phyloP scores from a whole-genome alignment of 2,329 filamentous ascomycete species.

The Cryphonectria radicalis region DNA sequence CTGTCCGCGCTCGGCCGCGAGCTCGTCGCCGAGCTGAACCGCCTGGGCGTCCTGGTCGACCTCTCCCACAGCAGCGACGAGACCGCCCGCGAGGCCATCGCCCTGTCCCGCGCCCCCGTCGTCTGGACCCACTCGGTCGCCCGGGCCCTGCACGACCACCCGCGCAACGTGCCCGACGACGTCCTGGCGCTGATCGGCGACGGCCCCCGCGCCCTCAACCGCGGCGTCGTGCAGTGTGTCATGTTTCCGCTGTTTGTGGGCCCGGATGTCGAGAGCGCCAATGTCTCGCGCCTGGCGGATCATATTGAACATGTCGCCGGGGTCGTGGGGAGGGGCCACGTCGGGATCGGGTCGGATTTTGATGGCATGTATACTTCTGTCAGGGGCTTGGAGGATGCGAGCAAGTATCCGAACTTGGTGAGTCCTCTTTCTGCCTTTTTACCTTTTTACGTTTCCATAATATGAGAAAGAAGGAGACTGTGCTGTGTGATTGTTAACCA shows the following conservation, averaged over 20 bases:
- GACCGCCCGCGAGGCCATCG: conserved; percentile 33
- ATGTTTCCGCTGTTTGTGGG: conserved; percentile 39
- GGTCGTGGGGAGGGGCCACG: conserved; percentile 42
- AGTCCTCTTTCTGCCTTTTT: neutral
- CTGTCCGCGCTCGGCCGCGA: conserved; percentile 37
- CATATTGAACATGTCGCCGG: conserved; percentile 37
- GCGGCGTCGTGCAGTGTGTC: conserved; percentile 46
- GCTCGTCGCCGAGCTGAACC: conserved; percentile 42
- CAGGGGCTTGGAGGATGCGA: conserved; percentile 36
- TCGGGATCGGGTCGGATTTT: conserved; percentile 45
- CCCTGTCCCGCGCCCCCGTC: conserved; percentile 35
- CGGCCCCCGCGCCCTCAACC: conserved; percentile 27
- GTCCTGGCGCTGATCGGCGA: conserved; percentile 39
- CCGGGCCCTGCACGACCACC: conserved; percentile 31
- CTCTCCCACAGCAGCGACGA: conserved; percentile 39
- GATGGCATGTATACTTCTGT: conserved; percentile 39
- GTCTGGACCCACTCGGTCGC: conserved; percentile 41
- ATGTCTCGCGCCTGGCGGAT: conserved; percentile 40
- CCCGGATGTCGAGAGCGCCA: conserved; percentile 31
- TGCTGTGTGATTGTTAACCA: too few species aligned
- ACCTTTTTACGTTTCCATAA: too few species aligned
- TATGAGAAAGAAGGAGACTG: too few species aligned
- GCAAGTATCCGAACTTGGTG: conserved; percentile 36
- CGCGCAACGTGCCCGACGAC: conserved; percentile 47
- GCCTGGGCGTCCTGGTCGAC: conserved; percentile 40